Base-by-base conservation (phyloP, 169 alveolate species). In the Babesia ovata region DNA sequence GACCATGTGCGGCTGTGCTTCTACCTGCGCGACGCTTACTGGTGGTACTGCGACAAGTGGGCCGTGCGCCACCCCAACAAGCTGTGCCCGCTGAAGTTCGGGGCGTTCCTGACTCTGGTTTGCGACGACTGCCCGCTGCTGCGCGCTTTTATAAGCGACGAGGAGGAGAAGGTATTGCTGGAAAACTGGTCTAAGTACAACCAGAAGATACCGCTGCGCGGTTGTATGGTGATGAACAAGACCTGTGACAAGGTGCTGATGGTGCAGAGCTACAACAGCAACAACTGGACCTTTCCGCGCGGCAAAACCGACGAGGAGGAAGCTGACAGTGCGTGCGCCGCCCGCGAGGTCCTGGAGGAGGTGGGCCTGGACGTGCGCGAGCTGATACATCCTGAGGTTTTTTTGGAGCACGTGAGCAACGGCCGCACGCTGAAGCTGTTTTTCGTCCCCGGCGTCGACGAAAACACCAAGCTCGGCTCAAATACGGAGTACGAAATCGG, bases 301-400 rank as follows among this genome's bases (percentile, higher is more conserved):
- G 99, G 99, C 33, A 96, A 96, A 74, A 91, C 91, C 50, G 98
- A 96, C 77, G 98, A 96, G 75, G 86, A 72, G 61, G 99, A 96
- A 88, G 88, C 75, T 33, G 98, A 94, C 72, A 88, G 90, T 36
- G 91, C 79, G n/a, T 96, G 99, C 52, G 99, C 99, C 13, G 89
- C 91, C 29, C 90, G 99, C 49, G 99, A 96, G 84, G 93, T 95
- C 39, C 60, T 82, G 70, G 99, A 96, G 91, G 99, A 96, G 85
- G 91, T 96, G 24, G 98, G 98, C 36, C 70, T 94, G 14, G 96
- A 94, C 62, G 92, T 94, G 26, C 78, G 91, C 28, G 71, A 86
- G 22, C 75, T 82, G 58, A 85, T 95, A 48, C 81, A 92, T 70
- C 91, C 86, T 26, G 82, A 86, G 26, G 86, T 81, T 39, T 95